phyloP scores from a whole-genome alignment of 2,329 filamentous ascomycete genomes.

The Apiospora hydei region DNA sequence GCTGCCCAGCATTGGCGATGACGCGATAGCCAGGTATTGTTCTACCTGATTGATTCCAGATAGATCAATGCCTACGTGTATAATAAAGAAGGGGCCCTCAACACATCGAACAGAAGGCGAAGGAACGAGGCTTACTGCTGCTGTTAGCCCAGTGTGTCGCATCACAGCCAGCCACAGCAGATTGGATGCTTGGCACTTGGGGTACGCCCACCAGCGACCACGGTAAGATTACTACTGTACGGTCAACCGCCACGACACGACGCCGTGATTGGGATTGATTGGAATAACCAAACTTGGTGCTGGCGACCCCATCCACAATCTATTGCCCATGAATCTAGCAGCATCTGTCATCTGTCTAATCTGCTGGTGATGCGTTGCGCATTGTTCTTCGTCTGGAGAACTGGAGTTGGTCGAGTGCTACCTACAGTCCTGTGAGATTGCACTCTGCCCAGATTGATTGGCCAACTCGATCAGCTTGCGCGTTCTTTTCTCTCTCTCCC shows the following conservation, averaged over 20 bases:
- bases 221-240: neutral
- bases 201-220: neutral
- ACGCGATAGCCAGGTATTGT: neutral
- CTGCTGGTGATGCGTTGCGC: neutral
- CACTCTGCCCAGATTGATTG: neutral
- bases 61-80: neutral
- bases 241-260: neutral
- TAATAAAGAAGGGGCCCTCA: neutral
- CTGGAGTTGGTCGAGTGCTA: neutral
- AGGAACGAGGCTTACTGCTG: neutral
- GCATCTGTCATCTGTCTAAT: conserved; percentile 2
- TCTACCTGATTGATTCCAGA: neutral
- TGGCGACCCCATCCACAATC: conserved; percentile 9
- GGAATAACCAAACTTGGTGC: neutral
- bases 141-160: neutral
- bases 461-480: neutral
- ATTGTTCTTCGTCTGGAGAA: neutral
- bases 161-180: conserved; percentile 4
- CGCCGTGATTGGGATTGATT: neutral
- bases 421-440: neutral
- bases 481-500: neutral
- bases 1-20: neutral
- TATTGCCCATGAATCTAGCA: neutral
- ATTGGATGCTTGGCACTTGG: neutral
- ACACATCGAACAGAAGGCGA: neutral